Base-by-base conservation (phyloP, 2,329 filamentous ascomycete species). In the Ophiostoma himal-ulmi region DNA sequence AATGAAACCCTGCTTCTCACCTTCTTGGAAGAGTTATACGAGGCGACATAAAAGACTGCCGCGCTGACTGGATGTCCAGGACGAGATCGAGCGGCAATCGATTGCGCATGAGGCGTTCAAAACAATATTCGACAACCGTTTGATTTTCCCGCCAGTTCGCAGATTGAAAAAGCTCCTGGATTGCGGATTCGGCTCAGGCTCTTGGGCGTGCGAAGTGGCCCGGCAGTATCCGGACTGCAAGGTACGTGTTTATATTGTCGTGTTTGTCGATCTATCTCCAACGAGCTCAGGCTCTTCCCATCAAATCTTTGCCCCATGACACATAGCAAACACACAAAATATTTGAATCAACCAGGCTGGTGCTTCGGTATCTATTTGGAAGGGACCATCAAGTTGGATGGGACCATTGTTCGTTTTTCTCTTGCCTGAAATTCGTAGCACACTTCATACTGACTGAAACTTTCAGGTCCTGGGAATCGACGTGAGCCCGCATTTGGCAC, bases 141-240 rank as follows among this genome's bases (percentile, higher is more conserved):
- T 91, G 36, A 85, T 93, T 75, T 91, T 93, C 72, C 89, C 90
- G n/a, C 88, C 88, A 6, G 80, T 92, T 67, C 79, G 77, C 64
- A 80, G 82, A 37, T 84, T 86, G 34, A 80, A 81, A 74, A 85
- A 84, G 75, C 84, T 93, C 60, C 82, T 93, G 37, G 91, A 93
- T 71, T 92, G 89, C 75, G 91, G 91, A 0, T 91, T 87, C 78
- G 91, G 91, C 57, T 83, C 87, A n/a, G 90, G 84, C 57, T 82
- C 86, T 67, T 93, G 91, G 91, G 89, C 90, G 30, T 80, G 86
- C 44, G 88, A 90, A 34, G 88, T 91, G 69, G 90, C 90, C 66
- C 84, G 86, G 75, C 81, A 84, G 73, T 81, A 89, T 79, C 89
- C 89, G 67, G 79, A 82, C 72, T 89, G 87, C 76, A 85, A 91